Conservation (phyloP, 2,329 filamentous ascomycete species). For the Alternaria longipes region DNA sequence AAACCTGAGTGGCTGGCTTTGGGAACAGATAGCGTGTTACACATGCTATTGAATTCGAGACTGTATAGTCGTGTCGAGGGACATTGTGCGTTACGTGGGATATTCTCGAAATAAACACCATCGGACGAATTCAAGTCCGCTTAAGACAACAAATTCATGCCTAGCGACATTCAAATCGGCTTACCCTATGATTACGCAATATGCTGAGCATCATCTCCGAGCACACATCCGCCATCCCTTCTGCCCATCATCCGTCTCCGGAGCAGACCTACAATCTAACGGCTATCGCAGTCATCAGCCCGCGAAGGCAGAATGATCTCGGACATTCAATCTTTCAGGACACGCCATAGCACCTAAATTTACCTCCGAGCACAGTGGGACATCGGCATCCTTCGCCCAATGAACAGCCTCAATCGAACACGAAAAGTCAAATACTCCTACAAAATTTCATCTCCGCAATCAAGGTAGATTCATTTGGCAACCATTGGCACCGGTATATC, state of each 20-base stretch:
- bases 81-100: not conserved
- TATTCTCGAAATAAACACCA: not conserved
- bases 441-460: not conserved
- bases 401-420: not conserved
- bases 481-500: not conserved
- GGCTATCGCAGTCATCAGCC: constrained; percentile 1
- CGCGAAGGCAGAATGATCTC: not conserved
- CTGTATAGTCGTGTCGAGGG: not conserved
- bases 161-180: not conserved
- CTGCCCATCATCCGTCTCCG: not conserved
- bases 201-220: not conserved
- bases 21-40: not conserved
- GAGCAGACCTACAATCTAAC: not conserved
- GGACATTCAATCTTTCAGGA: not conserved
- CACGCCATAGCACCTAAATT: not conserved
- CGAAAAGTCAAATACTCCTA: not conserved
- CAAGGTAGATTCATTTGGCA: not conserved
- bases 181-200: not conserved
- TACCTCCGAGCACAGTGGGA: not conserved
- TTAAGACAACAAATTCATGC: not conserved
- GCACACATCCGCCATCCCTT: not conserved
- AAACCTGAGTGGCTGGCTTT: not conserved
- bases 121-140: not conserved
- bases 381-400: not conserved
- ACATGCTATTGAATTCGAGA: not conserved